phyloP scores from a whole-genome alignment of 2,329 filamentous ascomycete genomes.

The Nemania serpens region DNA sequence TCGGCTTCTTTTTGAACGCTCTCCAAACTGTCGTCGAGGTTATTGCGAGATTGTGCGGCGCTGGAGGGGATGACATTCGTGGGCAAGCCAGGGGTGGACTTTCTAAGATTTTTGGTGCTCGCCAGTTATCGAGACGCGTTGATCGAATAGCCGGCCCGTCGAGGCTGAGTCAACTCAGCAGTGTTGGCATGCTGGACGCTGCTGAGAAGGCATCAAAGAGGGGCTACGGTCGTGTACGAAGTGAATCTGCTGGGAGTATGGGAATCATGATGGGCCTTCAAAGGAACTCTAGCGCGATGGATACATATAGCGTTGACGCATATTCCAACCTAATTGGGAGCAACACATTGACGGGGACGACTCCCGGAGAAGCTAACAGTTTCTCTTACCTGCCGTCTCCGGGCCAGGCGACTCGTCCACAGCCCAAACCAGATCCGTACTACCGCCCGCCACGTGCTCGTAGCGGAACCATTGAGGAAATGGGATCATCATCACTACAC shows the following conservation, averaged over 20 bases:
- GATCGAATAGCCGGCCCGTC: slow-evolving; percentile 64
- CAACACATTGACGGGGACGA: slow-evolving; percentile 73
- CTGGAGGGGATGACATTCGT: slow-evolving; percentile 73
- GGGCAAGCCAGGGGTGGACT: slow-evolving; percentile 80
- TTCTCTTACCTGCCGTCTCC: slow-evolving; percentile 73
- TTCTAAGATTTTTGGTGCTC: slow-evolving; percentile 88
- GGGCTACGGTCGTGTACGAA: slow-evolving; percentile 64
- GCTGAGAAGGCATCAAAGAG: slow-evolving; percentile 68
- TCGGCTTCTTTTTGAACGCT: slow-evolving; percentile 93
- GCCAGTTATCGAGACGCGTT: slow-evolving; percentile 80
- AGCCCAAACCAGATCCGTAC: slow-evolving; percentile 72
- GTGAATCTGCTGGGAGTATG: slow-evolving; percentile 65
- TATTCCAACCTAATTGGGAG: slow-evolving; percentile 57
- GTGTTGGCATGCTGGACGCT: slow-evolving; percentile 73
- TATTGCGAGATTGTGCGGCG: slow-evolving; percentile 77
- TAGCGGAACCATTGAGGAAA: slow-evolving; percentile 63
- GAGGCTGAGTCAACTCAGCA: slow-evolving; percentile 81
- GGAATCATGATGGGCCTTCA: slow-evolving; percentile 52
- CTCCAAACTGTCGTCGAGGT: slow-evolving; percentile 91
- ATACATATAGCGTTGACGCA: slow-evolving; percentile 54
- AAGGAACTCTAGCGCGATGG: slow-evolving; percentile 60
- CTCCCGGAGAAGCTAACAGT: slow-evolving; percentile 69
- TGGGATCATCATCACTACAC: slow-evolving; percentile 42
- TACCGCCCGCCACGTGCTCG: slow-evolving; percentile 82
- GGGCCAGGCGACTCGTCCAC: slow-evolving; percentile 50